A percentile compares a stretch with the other conserved stretches of the same genome.
phyloP scores from a whole-genome alignment of 345 rosid species.

The Aethionema arabicum region DNA sequence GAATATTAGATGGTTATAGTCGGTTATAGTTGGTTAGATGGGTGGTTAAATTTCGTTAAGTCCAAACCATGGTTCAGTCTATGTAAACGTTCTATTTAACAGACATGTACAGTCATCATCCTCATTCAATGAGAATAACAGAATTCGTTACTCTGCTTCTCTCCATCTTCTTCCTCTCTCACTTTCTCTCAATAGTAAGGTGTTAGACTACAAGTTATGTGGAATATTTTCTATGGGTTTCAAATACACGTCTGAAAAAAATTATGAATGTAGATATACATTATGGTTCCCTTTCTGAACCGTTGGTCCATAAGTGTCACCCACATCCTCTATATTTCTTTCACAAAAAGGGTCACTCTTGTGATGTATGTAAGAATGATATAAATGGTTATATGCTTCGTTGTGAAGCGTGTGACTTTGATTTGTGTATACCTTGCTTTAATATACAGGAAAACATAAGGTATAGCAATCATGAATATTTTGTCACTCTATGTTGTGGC shows the following conservation, averaged over 20 bases:
- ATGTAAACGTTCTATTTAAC: too few relatives aligned
- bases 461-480: neutral
- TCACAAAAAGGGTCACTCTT: neutral
- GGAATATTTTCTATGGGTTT: neutral
- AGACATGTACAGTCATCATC: too few relatives aligned
- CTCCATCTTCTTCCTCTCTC: too few relatives aligned
- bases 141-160: too few relatives aligned
- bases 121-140: too few relatives aligned
- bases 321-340: slow-evolving; percentile 13
- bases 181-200: too few relatives aligned
- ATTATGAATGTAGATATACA: neutral
- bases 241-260: neutral
- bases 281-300: too few relatives aligned
- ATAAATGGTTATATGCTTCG: neutral
- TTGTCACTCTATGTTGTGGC: neutral
- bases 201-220: neutral
- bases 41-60: too few relatives aligned
- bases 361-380: neutral
- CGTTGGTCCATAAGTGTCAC: too few relatives aligned
- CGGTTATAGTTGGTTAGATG: too few relatives aligned
- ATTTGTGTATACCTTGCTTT: neutral
- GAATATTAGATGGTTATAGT: too few relatives aligned
- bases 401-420: neutral
- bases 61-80: too few relatives aligned
- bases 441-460: neutral